Evolutionary conservation across 2,329 filamentous ascomycete species (phyloP), one percentile per base, ranked within the genome.

Genomic region (Rhynchosporium agropyri): DNA sequence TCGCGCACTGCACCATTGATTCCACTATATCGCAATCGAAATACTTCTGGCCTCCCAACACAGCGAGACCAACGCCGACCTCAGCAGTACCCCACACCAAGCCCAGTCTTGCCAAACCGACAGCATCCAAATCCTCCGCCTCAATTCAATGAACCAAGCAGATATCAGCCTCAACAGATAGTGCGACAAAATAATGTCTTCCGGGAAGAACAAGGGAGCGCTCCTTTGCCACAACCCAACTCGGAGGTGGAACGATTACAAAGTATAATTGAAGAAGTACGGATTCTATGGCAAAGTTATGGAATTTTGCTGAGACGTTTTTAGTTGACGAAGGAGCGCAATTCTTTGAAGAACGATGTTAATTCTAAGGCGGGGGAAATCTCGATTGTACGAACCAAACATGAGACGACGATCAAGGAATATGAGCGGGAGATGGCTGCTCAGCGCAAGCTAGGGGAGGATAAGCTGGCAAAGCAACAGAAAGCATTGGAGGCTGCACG

Each of bases 301-400:
- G 20, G 53, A 13, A 46, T 46, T 57, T 26, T 38, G 36, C 65
- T 67, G 40, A 69, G 15, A 36, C 3, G 20, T 20, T 36, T 6
- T 3, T 43, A 74, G 68, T 63, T 76, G 36, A 75, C 86, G 1
- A 82, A 85, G 67, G 81, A 83, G 36, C 80, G 83, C 43, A 75
- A 87, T 40, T 77, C 80, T 1, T 77, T 88, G 3, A 80, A 84
- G 67, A 77, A 81, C 5, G 84, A 86, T 56, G 80, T 89, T 15
- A 80, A 80, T 60, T 81, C 83, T 2, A 89, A 90, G 69, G 79
- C 84, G 20, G 91, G 91, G 56, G 90, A 93, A 73, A 86, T 87
- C 33, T 83, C 89, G 57, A 92, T 93, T 64, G 81, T 93, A n/a
- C 85, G 91, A 40, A 83, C 84, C 64, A 91, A 90, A 64, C 81